These are phyloP conservation scores for Apiotrichum domesticum DNA, from an alignment of 1,284 basidiomycete genomes.

Conservation along the genomic window DNA sequence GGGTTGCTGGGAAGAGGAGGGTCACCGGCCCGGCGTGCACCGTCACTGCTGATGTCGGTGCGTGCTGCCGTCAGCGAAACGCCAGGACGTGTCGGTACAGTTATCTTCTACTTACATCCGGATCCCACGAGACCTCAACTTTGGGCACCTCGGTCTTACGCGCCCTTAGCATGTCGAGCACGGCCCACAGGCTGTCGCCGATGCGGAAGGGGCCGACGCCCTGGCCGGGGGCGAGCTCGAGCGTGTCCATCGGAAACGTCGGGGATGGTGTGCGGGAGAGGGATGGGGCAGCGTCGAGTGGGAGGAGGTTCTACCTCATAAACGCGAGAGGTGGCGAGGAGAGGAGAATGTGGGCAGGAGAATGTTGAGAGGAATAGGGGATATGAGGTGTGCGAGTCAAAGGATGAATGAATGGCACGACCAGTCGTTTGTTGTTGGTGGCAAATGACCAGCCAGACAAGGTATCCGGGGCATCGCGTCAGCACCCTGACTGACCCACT, in stretches of 20 bases:
- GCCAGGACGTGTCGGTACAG: neutral
- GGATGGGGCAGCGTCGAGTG: neutral
- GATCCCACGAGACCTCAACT: conserved; percentile 76
- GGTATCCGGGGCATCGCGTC: neutral
- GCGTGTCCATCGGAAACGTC: conserved; percentile 46
- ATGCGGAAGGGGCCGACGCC: conserved; percentile 72
- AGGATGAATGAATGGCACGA: too few relatives aligned
- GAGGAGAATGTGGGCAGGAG: neutral
- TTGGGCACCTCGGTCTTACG: conserved; percentile 59
- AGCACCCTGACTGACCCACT: neutral
- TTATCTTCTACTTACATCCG: conserved; percentile 52
- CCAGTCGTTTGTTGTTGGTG: neutral
- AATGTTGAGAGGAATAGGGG: neutral
- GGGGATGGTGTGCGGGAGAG: neutral
- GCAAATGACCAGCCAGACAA: neutral
- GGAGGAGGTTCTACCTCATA: neutral
- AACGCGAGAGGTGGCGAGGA: neutral
- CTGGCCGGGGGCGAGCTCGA: conserved; percentile 69
- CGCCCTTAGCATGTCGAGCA: conserved; percentile 61
- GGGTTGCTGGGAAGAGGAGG: conserved; percentile 60
- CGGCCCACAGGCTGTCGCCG: conserved; percentile 72
- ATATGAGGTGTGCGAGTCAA: neutral
- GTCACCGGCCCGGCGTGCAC: conserved; percentile 70
- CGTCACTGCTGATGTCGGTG: conserved; percentile 62
- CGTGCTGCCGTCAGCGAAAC: conserved; percentile 26